Percentiles rank a stretch among this genome's conserved stretches.
Evolutionary conservation across 768 basidiomycete species (phyloP).

Genomic region (Brasilioporus rufonigricans): DNA sequence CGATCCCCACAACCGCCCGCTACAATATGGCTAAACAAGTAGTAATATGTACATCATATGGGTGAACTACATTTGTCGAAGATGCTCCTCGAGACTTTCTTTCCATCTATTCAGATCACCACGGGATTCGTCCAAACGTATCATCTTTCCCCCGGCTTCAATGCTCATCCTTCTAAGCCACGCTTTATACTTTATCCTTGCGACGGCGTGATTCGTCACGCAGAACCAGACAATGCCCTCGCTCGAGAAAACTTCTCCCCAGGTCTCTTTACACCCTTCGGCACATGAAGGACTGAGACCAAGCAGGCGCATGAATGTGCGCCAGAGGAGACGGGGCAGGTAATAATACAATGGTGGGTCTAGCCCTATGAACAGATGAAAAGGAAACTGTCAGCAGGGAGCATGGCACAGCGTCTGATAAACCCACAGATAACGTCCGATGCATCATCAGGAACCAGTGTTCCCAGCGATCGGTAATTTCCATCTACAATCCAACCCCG

Average conservation of each 20-base stretch:
- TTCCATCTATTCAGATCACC: constrained; percentile 42
- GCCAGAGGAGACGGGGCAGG: constrained; percentile 53
- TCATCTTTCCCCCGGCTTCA: constrained; percentile 39
- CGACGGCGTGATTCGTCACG: constrained; percentile 37
- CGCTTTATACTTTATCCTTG: constrained; percentile 14
- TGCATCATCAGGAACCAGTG: constrained; percentile 35
- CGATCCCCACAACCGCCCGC: too few species aligned
- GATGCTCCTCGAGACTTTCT: constrained; percentile 8
- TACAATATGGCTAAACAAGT: too few species aligned
- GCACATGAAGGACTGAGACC: constrained; percentile 40
- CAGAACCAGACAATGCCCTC: constrained; percentile 52
- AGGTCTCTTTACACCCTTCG: constrained; percentile 46
- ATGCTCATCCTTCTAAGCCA: constrained; percentile 22
- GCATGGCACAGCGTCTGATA: neutral
- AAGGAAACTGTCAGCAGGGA: neutral
- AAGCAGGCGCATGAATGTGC: constrained; percentile 50
- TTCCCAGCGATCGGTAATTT: constrained; percentile 35
- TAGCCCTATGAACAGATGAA: constrained; percentile 45
- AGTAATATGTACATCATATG: neutral
- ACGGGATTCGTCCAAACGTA: constrained; percentile 52
- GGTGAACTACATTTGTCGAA: constrained; percentile 6
- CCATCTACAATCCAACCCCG: constrained; percentile 58
- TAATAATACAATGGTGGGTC: constrained; percentile 63
- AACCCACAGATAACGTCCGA: constrained; percentile 57
- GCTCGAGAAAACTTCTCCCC: constrained; percentile 43